These are phyloP conservation scores for Heliocybe sulcata DNA, from an alignment of 1,284 basidiomycete genomes.

Conservation along the genomic window DNA sequence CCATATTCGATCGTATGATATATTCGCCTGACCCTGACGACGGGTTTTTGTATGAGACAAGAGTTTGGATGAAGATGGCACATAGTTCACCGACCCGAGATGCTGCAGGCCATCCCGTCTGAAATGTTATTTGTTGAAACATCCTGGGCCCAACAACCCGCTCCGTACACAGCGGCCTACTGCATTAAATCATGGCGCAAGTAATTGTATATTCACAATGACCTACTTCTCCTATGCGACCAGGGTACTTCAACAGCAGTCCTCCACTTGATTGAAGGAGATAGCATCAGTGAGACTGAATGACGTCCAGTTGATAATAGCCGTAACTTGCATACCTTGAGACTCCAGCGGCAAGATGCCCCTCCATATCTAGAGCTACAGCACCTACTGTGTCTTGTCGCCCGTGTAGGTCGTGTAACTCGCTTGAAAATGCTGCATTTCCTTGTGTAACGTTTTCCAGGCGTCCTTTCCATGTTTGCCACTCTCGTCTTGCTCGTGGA, in stretches of 20 bases:
- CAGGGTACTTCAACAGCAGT: slow-evolving; percentile 61
- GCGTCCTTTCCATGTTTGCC: slow-evolving; percentile 50
- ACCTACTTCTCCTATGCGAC: slow-evolving; percentile 63
- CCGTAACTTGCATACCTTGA: slow-evolving; percentile 54
- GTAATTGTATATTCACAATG: not conserved
- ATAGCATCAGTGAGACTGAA: not conserved
- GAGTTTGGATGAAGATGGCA: not conserved
- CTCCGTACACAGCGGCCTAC: slow-evolving; percentile 56
- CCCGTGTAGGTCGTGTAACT: slow-evolving; percentile 16
- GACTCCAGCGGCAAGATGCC: slow-evolving; percentile 57
- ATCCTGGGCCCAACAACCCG: slow-evolving; percentile 63
- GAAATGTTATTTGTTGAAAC: slow-evolving; percentile 3
- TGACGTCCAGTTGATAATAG: not conserved
- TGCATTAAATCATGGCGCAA: not conserved
- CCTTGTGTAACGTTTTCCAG: slow-evolving; percentile 19
- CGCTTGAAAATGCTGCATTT: not conserved
- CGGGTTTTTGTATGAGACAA: not conserved
- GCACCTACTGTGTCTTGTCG: slow-evolving; percentile 76
- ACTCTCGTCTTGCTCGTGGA: slow-evolving; percentile 40
- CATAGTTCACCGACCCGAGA: slow-evolving; percentile 42
- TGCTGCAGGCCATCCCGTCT: slow-evolving; percentile 48
- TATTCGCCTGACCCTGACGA: slow-evolving; percentile 33
- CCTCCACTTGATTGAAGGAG: slow-evolving; percentile 45
- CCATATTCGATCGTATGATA: slow-evolving; percentile 29
- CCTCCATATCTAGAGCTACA: slow-evolving; percentile 38